phyloP scores from a whole-genome alignment of 306 rosid genomes.

The Quillaja saponaria region DNA sequence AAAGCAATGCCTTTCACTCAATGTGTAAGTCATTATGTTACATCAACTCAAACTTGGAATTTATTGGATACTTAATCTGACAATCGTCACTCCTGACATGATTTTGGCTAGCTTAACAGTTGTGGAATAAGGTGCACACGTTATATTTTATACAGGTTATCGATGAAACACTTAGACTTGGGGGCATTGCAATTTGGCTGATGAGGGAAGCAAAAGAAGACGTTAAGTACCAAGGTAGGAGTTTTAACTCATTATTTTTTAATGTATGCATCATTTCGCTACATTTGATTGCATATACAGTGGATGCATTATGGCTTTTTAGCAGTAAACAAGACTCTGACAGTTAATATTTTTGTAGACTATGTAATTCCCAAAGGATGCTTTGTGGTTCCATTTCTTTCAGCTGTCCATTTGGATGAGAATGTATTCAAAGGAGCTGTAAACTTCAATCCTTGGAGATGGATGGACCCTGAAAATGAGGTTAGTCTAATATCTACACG shows the following conservation, averaged over 20 bases:
- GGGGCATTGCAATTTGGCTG: constrained; percentile 94
- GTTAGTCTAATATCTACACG: no score
- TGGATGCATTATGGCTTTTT: neutral
- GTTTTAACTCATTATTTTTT: neutral
- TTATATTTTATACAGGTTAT: constrained; percentile 58
- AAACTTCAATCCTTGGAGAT: constrained; percentile 90
- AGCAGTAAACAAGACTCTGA: constrained; percentile 11
- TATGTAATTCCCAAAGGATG: constrained; percentile 82
- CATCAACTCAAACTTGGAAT: no score
- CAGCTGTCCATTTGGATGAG: constrained; percentile 92
- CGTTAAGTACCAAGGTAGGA: constrained; percentile 71
- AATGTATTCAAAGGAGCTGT: constrained; percentile 63
- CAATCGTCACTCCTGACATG: no score
- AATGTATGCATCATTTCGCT: neutral
- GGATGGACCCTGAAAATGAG: constrained; percentile 82
- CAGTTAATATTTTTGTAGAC: constrained; percentile 45
- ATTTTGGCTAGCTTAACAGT: no score
- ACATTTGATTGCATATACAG: neutral
- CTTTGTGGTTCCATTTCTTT: constrained; percentile 94
- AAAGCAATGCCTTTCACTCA: constrained; percentile 91
- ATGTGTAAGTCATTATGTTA: constrained; percentile 54
- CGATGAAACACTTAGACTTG: constrained; percentile 89
- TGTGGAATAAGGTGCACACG: neutral
- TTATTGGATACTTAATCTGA: no score
- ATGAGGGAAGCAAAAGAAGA: constrained; percentile 91